Percentiles rank a stretch among this genome's conserved stretches.
Conservation (phyloP, 768 basidiomycete genomes). For the Sarcodon aspratus region DNA sequence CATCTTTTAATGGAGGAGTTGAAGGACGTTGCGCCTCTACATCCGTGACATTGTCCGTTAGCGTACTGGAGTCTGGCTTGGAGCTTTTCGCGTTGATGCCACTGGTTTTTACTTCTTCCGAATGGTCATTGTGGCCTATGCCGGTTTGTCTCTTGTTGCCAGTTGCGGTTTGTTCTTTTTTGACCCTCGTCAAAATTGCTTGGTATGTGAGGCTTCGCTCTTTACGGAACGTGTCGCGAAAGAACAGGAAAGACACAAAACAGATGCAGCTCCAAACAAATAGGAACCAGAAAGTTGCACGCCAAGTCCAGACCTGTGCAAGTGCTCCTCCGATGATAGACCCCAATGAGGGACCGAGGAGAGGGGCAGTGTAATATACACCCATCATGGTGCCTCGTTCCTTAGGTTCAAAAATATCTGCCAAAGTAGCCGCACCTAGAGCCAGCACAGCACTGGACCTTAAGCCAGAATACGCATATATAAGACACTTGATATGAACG, state of each 20-base stretch:
- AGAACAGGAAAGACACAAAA: slow-evolving; percentile 48
- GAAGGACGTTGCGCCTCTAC: slow-evolving; percentile 14
- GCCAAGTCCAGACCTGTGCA: slow-evolving; percentile 63
- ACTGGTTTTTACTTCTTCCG: background rate
- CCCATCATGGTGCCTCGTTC: slow-evolving; percentile 76
- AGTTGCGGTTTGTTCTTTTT: slow-evolving; percentile 13
- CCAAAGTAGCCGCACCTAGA: slow-evolving; percentile 69
- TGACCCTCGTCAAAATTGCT: slow-evolving; percentile 37
- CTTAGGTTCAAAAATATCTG: slow-evolving; percentile 65
- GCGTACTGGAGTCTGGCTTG: slow-evolving; percentile 2
- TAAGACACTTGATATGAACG: slow-evolving; percentile 2
- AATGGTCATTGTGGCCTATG: too few species aligned
- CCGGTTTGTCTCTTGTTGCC: background rate
- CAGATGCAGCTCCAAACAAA: slow-evolving; percentile 46
- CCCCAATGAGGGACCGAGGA: slow-evolving; percentile 60
- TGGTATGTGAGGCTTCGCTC: slow-evolving; percentile 80
- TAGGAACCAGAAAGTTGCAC: slow-evolving; percentile 78
- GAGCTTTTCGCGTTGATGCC: background rate
- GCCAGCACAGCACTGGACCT: slow-evolving; percentile 58
- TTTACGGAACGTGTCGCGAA: slow-evolving; percentile 74
- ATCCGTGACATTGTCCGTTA: slow-evolving; percentile 5
- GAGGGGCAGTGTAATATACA: slow-evolving; percentile 67
- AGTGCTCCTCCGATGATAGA: slow-evolving; percentile 63
- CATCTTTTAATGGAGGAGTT: slow-evolving; percentile 9
- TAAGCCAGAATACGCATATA: slow-evolving; percentile 6